These are phyloP conservation scores for Metarhizium anisopliae DNA, from an alignment of 2,329 filamentous ascomycete genomes.

Conservation along the genomic window DNA sequence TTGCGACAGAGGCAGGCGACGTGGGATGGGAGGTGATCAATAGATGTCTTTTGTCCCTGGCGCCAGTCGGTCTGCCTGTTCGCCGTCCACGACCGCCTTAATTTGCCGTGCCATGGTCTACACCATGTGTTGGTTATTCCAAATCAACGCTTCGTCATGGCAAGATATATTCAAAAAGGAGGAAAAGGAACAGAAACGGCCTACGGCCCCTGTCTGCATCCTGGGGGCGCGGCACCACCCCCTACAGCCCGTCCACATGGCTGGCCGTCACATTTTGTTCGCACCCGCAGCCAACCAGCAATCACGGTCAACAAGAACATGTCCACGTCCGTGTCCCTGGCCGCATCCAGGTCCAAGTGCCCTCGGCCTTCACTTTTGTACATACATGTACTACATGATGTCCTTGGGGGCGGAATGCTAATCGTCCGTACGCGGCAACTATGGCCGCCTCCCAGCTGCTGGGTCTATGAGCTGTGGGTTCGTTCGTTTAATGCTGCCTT, in stretches of 20 bases:
- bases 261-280: neutral
- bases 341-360: too few relatives aligned
- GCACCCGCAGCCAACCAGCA: neutral
- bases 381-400: too few relatives aligned
- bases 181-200: too few relatives aligned
- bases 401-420: neutral
- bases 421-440: neutral
- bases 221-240: neutral
- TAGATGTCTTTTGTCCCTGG: too few relatives aligned
- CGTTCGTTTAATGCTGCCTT: neutral
- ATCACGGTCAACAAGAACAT: neutral
- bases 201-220: neutral
- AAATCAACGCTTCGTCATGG: neutral
- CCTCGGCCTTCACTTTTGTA: too few relatives aligned
- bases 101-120: neutral
- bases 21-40: too few relatives aligned
- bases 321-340: too few relatives aligned
- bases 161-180: neutral
- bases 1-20: too few relatives aligned
- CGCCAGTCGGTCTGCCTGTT: too few relatives aligned
- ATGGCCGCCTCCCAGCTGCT: neutral
- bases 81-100: neutral
- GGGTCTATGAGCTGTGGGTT: neutral
- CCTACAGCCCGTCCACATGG: neutral
- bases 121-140: neutral